These are phyloP conservation scores for Phlyctochytrium arcticum DNA, from an alignment of 192 early-diverging fungal genomes.

Conservation along the genomic window DNA sequence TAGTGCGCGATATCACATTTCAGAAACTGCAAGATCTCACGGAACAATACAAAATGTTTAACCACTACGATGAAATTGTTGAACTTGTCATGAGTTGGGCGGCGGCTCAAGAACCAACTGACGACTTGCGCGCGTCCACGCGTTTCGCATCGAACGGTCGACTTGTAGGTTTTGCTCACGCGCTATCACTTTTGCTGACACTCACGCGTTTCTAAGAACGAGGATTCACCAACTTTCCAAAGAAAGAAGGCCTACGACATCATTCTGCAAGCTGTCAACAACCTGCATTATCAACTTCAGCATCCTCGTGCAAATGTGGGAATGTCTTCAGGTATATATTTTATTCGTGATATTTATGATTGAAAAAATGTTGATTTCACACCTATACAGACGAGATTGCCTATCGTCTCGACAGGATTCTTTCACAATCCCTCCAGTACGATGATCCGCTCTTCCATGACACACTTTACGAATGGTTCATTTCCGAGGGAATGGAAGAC, in stretches of 20 bases:
- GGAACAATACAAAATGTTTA: conserved; percentile 12
- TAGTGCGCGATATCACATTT: conserved; percentile 11
- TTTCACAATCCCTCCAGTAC: conserved; percentile 38
- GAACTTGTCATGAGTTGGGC: conserved; percentile 20
- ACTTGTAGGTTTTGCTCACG: no score
- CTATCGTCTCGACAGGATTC: conserved; percentile 23
- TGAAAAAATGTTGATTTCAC: background rate
- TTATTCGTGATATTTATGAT: background rate
- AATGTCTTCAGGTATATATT: background rate
- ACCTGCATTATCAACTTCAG: background rate
- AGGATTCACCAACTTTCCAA: no score
- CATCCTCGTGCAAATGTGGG: background rate
- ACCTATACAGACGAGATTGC: background rate
- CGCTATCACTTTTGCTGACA: no score
- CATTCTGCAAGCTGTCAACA: conserved; percentile 4
- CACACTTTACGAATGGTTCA: conserved; percentile 62
- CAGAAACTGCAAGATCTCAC: conserved; percentile 28
- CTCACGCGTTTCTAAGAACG: no score
- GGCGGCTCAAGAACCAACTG: conserved; percentile 1
- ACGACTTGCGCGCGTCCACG: no score
- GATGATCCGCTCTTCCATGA: conserved; percentile 64
- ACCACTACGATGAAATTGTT: conserved; percentile 16
- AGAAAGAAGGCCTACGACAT: conserved; percentile 9
- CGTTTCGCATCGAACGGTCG: no score
- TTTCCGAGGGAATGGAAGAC: conserved; percentile 40